A percentile compares a stretch with the other conserved stretches of the same genome.
These are phyloP conservation scores for Fusarium phyllophilum DNA, from an alignment of 2,329 filamentous ascomycete genomes.

Conservation along the genomic window DNA sequence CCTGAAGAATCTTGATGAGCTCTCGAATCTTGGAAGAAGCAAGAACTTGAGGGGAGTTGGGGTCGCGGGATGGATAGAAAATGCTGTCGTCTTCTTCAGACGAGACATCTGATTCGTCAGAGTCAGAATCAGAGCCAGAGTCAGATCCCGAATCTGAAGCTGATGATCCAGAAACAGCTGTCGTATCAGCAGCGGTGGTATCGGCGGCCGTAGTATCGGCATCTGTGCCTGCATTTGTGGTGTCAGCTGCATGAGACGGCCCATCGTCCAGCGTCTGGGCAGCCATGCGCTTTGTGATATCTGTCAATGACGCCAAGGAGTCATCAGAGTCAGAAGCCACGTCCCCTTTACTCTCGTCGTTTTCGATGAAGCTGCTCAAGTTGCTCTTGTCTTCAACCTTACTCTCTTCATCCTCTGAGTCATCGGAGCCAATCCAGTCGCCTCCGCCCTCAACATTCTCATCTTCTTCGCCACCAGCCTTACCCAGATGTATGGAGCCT, in stretches of 20 bases:
- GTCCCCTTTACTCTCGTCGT: slow-evolving; percentile 56
- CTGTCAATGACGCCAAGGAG: slow-evolving; percentile 49
- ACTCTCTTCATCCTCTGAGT: slow-evolving; percentile 68
- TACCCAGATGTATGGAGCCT: slow-evolving; percentile 70
- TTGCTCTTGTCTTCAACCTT: slow-evolving; percentile 64
- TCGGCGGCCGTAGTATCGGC: slow-evolving; percentile 26
- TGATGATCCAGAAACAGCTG: slow-evolving; percentile 24
- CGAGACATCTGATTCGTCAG: slow-evolving; percentile 36
- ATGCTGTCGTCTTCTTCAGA: slow-evolving; percentile 53
- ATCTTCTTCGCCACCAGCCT: slow-evolving; percentile 85
- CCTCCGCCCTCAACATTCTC: slow-evolving; percentile 90
- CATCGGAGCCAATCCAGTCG: slow-evolving; percentile 78
- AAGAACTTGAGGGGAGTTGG: slow-evolving; percentile 56
- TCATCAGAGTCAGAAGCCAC: slow-evolving; percentile 46
- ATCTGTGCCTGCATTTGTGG: slow-evolving; percentile 15
- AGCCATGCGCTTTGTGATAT: slow-evolving; percentile 52
- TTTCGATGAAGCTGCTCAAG: slow-evolving; percentile 64
- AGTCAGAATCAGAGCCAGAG: slow-evolving; percentile 40
- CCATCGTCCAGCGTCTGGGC: slow-evolving; percentile 50
- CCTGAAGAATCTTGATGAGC: slow-evolving; percentile 80
- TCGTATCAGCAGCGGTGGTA: slow-evolving; percentile 24
- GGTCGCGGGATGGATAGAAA: slow-evolving; percentile 40
- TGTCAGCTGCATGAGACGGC: slow-evolving; percentile 27
- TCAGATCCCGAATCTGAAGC: slow-evolving; percentile 24
- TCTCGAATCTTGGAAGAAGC: slow-evolving; percentile 93